Evolutionary conservation across 768 basidiomycete genomes (phyloP).

Genomic region (Tulasnella sp.): DNA sequence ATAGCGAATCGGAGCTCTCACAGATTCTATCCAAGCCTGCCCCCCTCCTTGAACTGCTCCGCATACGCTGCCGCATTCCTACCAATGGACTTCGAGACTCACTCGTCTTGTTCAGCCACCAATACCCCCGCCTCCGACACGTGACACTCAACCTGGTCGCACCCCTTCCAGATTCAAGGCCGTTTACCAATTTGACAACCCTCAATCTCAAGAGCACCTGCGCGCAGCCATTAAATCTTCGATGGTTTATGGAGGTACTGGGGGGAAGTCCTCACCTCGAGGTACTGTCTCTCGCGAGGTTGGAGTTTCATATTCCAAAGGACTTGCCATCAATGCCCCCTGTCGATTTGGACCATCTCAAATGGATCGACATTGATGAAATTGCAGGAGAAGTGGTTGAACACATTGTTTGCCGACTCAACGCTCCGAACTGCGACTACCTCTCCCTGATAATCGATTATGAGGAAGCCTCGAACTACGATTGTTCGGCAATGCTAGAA

Average conservation of each 20-base stretch:
- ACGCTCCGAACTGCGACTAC: background rate
- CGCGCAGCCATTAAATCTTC: background rate
- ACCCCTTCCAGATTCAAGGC: background rate
- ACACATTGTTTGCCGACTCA: background rate
- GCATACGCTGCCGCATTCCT: background rate
- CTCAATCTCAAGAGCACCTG: background rate
- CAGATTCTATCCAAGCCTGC: background rate
- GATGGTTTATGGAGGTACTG: background rate
- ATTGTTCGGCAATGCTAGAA: background rate
- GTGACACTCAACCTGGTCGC: background rate
- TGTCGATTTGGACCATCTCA: background rate
- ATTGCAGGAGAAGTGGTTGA: background rate
- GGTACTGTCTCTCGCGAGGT: background rate
- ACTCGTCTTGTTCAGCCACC: background rate
- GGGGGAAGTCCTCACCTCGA: background rate
- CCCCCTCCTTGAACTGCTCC: background rate
- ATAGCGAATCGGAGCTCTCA: background rate
- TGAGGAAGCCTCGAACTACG: background rate
- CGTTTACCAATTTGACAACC: background rate
- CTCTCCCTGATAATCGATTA: background rate
- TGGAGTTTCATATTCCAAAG: background rate
- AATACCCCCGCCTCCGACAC: background rate
- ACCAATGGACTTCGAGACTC: background rate
- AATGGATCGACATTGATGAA: background rate
- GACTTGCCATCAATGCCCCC: background rate